Conservation (phyloP, 768 basidiomycete species). For the Roridomyces roridus region DNA sequence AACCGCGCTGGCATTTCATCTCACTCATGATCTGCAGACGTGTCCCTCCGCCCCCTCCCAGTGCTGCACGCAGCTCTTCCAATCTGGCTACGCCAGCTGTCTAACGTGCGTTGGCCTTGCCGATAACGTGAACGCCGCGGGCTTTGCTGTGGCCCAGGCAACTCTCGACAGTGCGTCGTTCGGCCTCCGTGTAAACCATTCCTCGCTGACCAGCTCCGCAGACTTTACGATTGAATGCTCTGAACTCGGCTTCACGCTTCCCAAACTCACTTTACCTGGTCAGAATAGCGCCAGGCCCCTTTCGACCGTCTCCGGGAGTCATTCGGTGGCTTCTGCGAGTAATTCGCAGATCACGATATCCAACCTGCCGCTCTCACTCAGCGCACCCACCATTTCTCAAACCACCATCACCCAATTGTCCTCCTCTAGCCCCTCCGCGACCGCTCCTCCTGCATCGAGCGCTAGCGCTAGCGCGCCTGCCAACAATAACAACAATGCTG, state of each 20-base stretch:
- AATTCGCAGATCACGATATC: conserved; percentile 18
- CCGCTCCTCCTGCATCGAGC: not conserved
- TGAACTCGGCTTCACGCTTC: conserved; percentile 12
- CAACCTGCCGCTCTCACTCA: not conserved
- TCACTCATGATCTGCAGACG: conserved; percentile 19
- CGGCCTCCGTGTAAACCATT: not conserved
- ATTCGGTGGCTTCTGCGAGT: not conserved
- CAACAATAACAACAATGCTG: too few species aligned
- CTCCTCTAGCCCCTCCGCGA: not conserved
- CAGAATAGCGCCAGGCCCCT: conserved; percentile 22
- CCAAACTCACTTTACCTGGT: conserved; percentile 19
- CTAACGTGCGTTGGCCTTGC: conserved; percentile 43
- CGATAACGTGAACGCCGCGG: conserved; percentile 28
- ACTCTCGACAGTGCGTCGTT: conserved; percentile 41
- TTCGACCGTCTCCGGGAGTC: conserved; percentile 7
- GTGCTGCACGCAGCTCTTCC: conserved; percentile 50
- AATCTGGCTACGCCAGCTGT: conserved; percentile 47
- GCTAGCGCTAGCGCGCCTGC: not conserved
- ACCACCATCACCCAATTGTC: conserved; percentile 10
- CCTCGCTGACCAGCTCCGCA: not conserved
- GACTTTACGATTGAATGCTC: conserved; percentile 17
- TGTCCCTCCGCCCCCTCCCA: conserved; percentile 27
- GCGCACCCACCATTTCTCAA: conserved; percentile 1
- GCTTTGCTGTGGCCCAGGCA: conserved; percentile 37
- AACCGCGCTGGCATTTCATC: not conserved